Base-by-base conservation (phyloP, 306 rosid genomes). In the Vicia sativa region DNA sequence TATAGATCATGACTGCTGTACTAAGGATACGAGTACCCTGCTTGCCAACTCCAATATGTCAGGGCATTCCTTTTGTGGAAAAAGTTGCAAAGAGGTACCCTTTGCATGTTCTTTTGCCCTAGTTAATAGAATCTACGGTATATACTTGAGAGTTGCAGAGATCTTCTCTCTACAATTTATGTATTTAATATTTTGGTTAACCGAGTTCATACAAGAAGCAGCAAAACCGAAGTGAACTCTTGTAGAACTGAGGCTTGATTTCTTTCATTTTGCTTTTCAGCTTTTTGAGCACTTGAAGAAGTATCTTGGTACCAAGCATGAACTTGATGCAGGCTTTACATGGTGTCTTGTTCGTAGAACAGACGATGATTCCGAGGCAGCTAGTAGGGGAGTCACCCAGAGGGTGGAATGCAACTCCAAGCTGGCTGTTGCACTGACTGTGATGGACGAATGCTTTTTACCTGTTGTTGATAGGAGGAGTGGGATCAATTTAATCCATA, bases 391-490 rank as follows among this genome's bases (percentile, higher is more conserved):
- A 38, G 79, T 84, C 77, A 75, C 84, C 80, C 89, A 88, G 18
- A 81, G 86, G 74, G 90, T 89, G 28, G 96, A 90, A 72, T 78
- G 92, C 85, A 91, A 95, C 77, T 88, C 99, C 56, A 95, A 87
- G 90, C 88, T 95, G 53, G 97, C 97, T 72, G 86, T 95, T 81
- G 99, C 95, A 31, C 83, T 82, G 77, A 82, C 91, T 66, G 95
- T 95, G 78, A 88, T 95, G 99, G 95, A 95, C 62, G 99, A 95
- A 78, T 95, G 99, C 63, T 95, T 91, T 84, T 81, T 95, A 81
- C 97, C 97, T 3, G 80, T 91, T 80, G 83, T 91, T 81, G 99
- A 95, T 77, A 72, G 97, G 74, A 88, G 99, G 85, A 95, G 97
- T 73, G 95, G 99, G 68, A 82, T 95, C 83, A 95, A 85, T 77